phyloP scores from a whole-genome alignment of 2,329 filamentous ascomycete species.

The Paecilomyces formosus region DNA sequence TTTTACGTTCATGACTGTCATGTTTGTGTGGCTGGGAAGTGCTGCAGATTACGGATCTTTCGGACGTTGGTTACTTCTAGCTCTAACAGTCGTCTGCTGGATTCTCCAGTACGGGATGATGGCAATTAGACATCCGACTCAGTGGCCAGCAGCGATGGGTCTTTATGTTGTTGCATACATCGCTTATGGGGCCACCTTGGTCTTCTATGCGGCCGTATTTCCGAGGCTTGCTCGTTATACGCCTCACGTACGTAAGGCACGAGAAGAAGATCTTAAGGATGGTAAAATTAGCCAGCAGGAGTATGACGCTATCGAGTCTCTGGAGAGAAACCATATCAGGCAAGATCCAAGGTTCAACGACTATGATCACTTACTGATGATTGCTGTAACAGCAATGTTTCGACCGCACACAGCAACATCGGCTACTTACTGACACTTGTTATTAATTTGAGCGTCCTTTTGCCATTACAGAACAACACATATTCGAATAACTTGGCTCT shows the following conservation, averaged over 20 bases:
- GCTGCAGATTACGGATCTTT: constrained; percentile 38
- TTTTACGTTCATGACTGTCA: constrained; percentile 35
- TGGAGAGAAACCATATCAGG: constrained; percentile 37
- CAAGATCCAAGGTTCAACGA: constrained; percentile 1
- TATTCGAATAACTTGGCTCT: constrained; percentile 34
- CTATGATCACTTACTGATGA: constrained; percentile 1
- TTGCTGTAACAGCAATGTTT: constrained; percentile 24
- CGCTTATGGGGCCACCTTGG: constrained; percentile 33
- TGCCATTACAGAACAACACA: constrained; percentile 28
- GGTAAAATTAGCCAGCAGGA: constrained; percentile 29
- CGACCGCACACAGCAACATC: constrained; percentile 38
- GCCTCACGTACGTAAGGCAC: constrained; percentile 34
- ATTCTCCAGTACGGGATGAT: constrained; percentile 35
- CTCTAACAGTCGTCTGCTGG: constrained; percentile 35
- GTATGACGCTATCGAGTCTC: constrained; percentile 35
- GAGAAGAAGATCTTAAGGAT: constrained; percentile 33
- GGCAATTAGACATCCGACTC: constrained; percentile 25
- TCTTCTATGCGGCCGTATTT: constrained; percentile 37
- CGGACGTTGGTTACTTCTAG: constrained; percentile 33
- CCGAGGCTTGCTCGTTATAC: constrained; percentile 33
- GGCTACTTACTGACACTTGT: constrained; percentile 33
- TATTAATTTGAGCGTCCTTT: constrained; percentile 32
- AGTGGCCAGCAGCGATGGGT: constrained; percentile 36
- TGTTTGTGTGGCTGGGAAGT: constrained; percentile 36
- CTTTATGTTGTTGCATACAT: constrained; percentile 35